Evolutionary conservation across 371 early-diverging fungal genomes (phyloP).

Genomic region (Homolaphlyctis polyrhiza): DNA sequence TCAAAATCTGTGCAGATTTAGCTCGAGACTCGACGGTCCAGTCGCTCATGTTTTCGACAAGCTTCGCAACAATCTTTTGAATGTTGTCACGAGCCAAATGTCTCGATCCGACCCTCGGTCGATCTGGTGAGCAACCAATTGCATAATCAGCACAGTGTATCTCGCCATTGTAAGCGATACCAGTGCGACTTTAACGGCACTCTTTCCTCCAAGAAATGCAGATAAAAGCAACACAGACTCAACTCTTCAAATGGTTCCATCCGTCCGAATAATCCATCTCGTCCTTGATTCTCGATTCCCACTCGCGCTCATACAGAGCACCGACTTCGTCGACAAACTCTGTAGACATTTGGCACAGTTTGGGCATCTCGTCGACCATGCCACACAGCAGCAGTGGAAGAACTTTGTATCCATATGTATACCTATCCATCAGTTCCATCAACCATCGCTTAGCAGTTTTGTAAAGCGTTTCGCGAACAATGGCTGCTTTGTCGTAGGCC

Average conservation of each 20-base stretch:
- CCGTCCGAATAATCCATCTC: slow-evolving; percentile 36
- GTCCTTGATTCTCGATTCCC: slow-evolving; percentile 44
- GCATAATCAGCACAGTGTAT: not conserved
- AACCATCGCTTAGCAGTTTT: slow-evolving; percentile 24
- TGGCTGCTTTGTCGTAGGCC: slow-evolving; percentile 31
- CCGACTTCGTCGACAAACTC: slow-evolving; percentile 31
- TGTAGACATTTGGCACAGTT: slow-evolving; percentile 13
- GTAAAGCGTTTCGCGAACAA: slow-evolving; percentile 42
- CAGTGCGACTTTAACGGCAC: not conserved
- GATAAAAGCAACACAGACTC: not conserved
- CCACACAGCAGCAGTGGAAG: slow-evolving; percentile 37
- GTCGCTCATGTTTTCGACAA: slow-evolving; percentile 47
- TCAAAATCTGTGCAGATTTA: slow-evolving; percentile 30
- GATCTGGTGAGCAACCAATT: slow-evolving; percentile 12
- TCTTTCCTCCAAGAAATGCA: slow-evolving; percentile 2
- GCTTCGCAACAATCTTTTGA: slow-evolving; percentile 49
- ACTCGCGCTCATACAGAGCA: slow-evolving; percentile 41
- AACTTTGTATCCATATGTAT: slow-evolving; percentile 40
- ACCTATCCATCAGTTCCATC: slow-evolving; percentile 35
- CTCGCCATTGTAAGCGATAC: not conserved
- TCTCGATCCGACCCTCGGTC: slow-evolving; percentile 41
- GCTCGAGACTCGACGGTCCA: slow-evolving; percentile 34
- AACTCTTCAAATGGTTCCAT: slow-evolving; percentile 7
- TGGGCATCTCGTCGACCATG: slow-evolving; percentile 34
- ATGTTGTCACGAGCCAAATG: slow-evolving; percentile 44